A percentile compares a stretch with the other conserved stretches of the same genome.
These are phyloP conservation scores for Cylindrodendrum hubeiense DNA, from an alignment of 2,329 filamentous ascomycete species.

Conservation along the genomic window DNA sequence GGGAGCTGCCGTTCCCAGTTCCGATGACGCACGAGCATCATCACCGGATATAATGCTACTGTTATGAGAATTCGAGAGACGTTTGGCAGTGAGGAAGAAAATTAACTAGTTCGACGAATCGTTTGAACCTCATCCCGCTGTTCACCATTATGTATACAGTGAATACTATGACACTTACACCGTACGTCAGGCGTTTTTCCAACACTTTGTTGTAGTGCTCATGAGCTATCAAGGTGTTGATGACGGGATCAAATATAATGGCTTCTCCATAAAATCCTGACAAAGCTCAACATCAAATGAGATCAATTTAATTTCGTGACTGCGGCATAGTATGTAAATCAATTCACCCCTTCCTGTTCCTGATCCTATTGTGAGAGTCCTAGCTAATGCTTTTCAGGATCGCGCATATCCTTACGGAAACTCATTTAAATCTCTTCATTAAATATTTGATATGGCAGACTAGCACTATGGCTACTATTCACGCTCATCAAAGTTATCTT, in stretches of 20 bases:
- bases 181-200: slow-evolving; percentile 20
- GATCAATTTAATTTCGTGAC: slow-evolving; percentile 56
- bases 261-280: slow-evolving; percentile 56
- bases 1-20: background rate
- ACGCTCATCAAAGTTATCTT: background rate
- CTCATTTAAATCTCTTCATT: slow-evolving; percentile 55
- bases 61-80: slow-evolving; percentile 51
- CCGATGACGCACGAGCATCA: background rate
- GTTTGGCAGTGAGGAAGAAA: slow-evolving; percentile 45
- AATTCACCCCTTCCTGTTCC: background rate
- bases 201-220: background rate
- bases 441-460: slow-evolving; percentile 56
- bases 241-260: slow-evolving; percentile 58
- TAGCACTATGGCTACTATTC: slow-evolving; percentile 54
- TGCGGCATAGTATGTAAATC: slow-evolving; percentile 53
- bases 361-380: background rate
- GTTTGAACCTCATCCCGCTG: slow-evolving; percentile 44
- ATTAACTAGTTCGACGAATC: slow-evolving; percentile 38
- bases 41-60: background rate
- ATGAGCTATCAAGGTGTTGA: slow-evolving; percentile 45
- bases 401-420: slow-evolving; percentile 54
- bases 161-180: slow-evolving; percentile 56
- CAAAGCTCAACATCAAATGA: slow-evolving; percentile 53
- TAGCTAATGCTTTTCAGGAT: slow-evolving; percentile 39
- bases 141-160: slow-evolving; percentile 56